Evolutionary conservation across 768 basidiomycete species (phyloP), one percentile per base, ranked within the genome.

Genomic region (Kwoniella pini): DNA sequence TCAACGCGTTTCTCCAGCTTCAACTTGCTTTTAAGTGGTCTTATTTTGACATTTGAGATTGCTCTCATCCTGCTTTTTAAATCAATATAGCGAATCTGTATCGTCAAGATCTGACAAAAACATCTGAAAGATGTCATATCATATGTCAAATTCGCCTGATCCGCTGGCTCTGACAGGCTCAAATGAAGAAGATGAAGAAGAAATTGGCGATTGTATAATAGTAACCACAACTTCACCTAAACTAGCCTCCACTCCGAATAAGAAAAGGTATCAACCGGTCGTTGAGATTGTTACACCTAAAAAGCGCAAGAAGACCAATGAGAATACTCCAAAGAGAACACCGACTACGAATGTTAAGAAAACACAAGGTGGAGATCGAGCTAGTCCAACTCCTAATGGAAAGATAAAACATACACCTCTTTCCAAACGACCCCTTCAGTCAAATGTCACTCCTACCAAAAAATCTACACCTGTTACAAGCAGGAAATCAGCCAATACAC

Each of bases 321-420:
- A 26, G 0, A 30, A 24, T 9, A 58, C 52, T 1, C 43, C 59
- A 9, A 45, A 40, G 19, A 54, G 51, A 19, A 36, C 46, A 2
- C 24, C 19, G n/a, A 51, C 27, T 3, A 9, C 44, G 0, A 54
- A 40, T 11, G 51, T 4, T 12, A 33, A 12, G 17, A 40, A 21
- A 22, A n/a, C 45, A 46, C 42, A 21, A 48, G 44, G 26, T 17
- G 28, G 26, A 27, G n/a, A 6, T n/a, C 17, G 43, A 44, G 51
- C 58, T 11, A 52, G 48, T 7, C 59, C 59, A 15, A 61, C 59
- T 4, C 59, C 59, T 1, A 54, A 61, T 39, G 59, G 59, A 2
- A 54, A 61, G 33, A 36, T 13, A 22, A 26, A 54, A n/a, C 52
- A 27, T 3, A 31, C 48, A 0, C 27, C 48, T 31, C 21, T 31